Evolutionary conservation across 2,329 filamentous ascomycete genomes (phyloP).

Genomic region (Myrmaecium sp.): DNA sequence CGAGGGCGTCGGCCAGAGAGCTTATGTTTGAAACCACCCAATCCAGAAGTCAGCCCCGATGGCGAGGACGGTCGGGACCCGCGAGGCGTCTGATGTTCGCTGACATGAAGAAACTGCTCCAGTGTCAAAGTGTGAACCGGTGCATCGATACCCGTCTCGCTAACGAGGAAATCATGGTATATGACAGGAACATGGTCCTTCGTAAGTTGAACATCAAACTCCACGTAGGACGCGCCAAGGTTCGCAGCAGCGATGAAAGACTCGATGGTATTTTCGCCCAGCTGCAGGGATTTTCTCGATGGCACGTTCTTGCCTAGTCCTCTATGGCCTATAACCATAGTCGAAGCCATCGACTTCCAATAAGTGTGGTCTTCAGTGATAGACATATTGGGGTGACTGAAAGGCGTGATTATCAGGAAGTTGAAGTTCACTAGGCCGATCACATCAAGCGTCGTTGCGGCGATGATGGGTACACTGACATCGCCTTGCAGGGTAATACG

Average conservation of each 20-base stretch:
- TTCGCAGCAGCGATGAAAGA: conserved; percentile 96
- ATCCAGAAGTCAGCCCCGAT: too few relatives aligned
- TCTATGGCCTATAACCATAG: conserved; percentile 62
- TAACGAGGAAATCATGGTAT: conserved; percentile 96
- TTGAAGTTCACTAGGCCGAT: conserved; percentile 96
- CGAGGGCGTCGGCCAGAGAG: conserved; percentile 26
- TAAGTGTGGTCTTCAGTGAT: conserved; percentile 84
- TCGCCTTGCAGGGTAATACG: conserved; percentile 89
- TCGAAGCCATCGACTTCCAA: conserved; percentile 82
- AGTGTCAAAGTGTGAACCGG: conserved; percentile 89
- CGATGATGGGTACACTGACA: conserved; percentile 78
- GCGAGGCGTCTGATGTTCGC: conserved; percentile 35
- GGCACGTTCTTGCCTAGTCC: conserved; percentile 81
- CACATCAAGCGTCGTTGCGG: conserved; percentile 64
- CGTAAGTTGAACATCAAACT: conserved; percentile 85
- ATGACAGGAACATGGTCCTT: conserved; percentile 97
- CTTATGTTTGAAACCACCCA: conserved; percentile 11
- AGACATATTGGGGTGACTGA: conserved; percentile 84
- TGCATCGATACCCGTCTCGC: conserved; percentile 91
- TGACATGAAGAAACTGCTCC: conserved; percentile 80
- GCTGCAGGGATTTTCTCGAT: conserved; percentile 69
- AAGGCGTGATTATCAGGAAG: conserved; percentile 86
- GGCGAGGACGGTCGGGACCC: conserved; percentile 32
- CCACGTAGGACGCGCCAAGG: conserved; percentile 58
- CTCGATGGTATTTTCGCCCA: conserved; percentile 85